Evolutionary conservation across 2,329 filamentous ascomycete species (phyloP), one percentile per base, ranked within the genome.

Genomic region (Alternaria sp.): DNA sequence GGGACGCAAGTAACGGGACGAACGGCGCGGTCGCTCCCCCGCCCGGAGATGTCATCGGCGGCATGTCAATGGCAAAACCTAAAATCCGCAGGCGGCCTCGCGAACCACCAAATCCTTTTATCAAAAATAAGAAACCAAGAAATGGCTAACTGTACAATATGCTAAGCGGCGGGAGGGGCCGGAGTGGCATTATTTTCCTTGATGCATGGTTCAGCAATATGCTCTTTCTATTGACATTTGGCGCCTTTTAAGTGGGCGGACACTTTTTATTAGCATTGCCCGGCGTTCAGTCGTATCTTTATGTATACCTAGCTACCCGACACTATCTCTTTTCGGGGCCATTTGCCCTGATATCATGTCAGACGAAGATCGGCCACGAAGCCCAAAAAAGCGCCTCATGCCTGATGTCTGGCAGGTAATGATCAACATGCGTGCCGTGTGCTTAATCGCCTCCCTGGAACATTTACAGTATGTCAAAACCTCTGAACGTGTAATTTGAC

Each of bases 21-120:
- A 55, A 60, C 39, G 52, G 37, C 26, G 29, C 54, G n/a, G 40
- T 50, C 17, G 36, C 40, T 42, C 26, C 58, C 11, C 33, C 42
- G 10, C 61, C 58, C 10, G 61, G 54, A 6, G 60, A 66, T 55
- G 58, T 66, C n/a, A 52, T 72, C n/a, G 64, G 60, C 7, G 65
- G 57, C 36, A 69, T 72, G 66, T 58, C 61, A 11, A 70, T 72
- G 66, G 60, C 58, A 21, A 72, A 70, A 51, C 72, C 72, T 10
- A 75, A 73, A 56, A 75, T 76, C 41, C 67, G 67, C 53, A 70
- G 67, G 52, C 61, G 69, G 28, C 66, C 71, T n/a, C 68, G 69
- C 26, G 58, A 66, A 40, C 55, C 67, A 21, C 61, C 61, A 7
- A 67, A 71, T 59, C 72, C 71, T 9, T 67, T 77, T 44, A 72